These are phyloP conservation scores for Candida incommunis DNA, from an alignment of 805 yeast species.

Conservation along the genomic window DNA sequence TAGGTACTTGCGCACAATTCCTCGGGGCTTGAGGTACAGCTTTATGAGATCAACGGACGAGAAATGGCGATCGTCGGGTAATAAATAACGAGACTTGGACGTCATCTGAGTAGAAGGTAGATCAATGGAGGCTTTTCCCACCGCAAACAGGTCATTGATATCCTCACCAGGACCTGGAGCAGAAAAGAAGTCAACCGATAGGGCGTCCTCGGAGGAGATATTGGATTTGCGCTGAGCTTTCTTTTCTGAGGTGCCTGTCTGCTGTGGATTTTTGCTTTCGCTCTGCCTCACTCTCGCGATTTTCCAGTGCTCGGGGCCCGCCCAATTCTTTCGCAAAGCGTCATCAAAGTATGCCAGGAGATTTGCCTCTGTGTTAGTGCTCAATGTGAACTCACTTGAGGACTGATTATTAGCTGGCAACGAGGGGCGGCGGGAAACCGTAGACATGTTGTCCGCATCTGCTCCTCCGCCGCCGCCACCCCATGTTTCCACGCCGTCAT, in stretches of 20 bases:
- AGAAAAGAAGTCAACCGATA: constrained; percentile 30
- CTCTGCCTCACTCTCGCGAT: constrained; percentile 39
- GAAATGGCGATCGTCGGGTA: constrained; percentile 66
- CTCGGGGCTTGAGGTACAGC: constrained; percentile 52
- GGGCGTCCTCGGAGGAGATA: constrained; percentile 18
- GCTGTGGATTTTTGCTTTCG: background rate
- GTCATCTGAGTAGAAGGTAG: constrained; percentile 29
- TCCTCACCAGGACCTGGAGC: constrained; percentile 22
- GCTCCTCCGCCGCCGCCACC: too few species aligned
- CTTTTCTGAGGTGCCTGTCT: constrained; percentile 3
- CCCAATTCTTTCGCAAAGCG: constrained; percentile 59
- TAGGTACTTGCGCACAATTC: constrained; percentile 5
- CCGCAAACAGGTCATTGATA: constrained; percentile 28
- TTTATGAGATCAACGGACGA: constrained; percentile 53
- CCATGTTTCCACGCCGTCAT: background rate
- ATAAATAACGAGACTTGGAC: constrained; percentile 30
- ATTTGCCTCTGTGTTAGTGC: constrained; percentile 27
- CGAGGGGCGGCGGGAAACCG: background rate
- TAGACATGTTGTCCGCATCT: background rate
- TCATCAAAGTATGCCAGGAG: constrained; percentile 74
- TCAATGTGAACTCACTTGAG: background rate
- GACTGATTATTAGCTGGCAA: background rate
- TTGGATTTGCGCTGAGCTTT: background rate
- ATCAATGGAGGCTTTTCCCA: constrained; percentile 25
- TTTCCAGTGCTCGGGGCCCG: constrained; percentile 91